Evolutionary conservation across 2,329 filamentous ascomycete species (phyloP).

Genomic region (Fusarium sarcochroum): DNA sequence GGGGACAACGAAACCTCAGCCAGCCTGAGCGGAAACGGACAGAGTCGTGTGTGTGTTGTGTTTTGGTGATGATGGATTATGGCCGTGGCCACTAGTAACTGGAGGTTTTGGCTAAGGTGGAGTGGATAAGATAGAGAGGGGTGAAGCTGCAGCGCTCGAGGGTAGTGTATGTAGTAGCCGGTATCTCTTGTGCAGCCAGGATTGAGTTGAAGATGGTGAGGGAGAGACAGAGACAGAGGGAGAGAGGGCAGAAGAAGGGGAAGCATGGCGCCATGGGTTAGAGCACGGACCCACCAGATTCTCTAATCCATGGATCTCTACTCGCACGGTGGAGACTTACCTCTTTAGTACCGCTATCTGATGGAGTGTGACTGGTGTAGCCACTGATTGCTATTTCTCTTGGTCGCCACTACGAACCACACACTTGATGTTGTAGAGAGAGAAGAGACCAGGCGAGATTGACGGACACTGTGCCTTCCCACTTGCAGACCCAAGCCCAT

Average conservation of each 20-base stretch:
- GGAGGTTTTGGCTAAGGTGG: slow-evolving; percentile 26
- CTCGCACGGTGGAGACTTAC: slow-evolving; percentile 34
- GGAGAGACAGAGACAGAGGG: not conserved
- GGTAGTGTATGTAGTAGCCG: slow-evolving; percentile 16
- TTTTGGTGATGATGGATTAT: slow-evolving; percentile 29
- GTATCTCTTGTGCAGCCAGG: slow-evolving; percentile 18
- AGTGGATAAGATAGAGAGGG: slow-evolving; percentile 24
- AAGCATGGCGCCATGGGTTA: slow-evolving; percentile 35
- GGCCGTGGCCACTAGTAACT: slow-evolving; percentile 19
- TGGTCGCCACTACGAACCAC: slow-evolving; percentile 29
- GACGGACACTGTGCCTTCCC: slow-evolving; percentile 36
- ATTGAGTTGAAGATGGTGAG: slow-evolving; percentile 25
- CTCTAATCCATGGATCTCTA: not conserved
- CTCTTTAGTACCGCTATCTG: slow-evolving; percentile 24
- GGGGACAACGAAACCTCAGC: slow-evolving; percentile 31
- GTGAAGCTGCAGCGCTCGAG: slow-evolving; percentile 6
- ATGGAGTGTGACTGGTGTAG: not conserved
- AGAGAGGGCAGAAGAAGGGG: slow-evolving; percentile 9
- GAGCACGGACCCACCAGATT: slow-evolving; percentile 22
- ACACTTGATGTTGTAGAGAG: slow-evolving; percentile 9
- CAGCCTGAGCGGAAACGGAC: slow-evolving; percentile 29
- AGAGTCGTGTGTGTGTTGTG: slow-evolving; percentile 32
- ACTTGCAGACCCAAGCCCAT: slow-evolving; percentile 23
- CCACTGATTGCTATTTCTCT: slow-evolving; percentile 5
- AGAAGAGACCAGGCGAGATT: not conserved